Base-by-base conservation (phyloP, 345 rosid species). In the Lenwebbia sp. region DNA sequence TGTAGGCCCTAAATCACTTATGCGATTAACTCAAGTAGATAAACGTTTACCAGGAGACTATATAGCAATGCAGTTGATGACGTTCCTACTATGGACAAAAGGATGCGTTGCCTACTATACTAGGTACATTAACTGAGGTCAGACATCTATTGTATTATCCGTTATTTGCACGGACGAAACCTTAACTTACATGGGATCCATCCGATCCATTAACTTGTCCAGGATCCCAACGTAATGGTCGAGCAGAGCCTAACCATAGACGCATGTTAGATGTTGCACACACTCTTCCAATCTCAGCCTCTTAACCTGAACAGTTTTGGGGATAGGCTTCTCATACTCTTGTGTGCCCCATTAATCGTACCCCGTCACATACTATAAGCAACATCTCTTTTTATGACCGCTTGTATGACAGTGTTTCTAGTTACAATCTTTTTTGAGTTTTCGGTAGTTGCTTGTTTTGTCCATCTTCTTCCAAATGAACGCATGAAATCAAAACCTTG, bases 261-360 rank as follows among this genome's bases (percentile, higher is more conserved):
- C 19, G 28, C 2, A 1, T 13, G 15, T 51, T 13, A 51, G 5
- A 0, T 13, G 37, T 60, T 28, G 17, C 28, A 6, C 10, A 8
- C 74, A 28, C 7, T 28, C 10, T 60, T n/a, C 15, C 7, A 28
- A 4, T 28, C 74, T 0, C 3, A 0, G 0, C 21, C 40, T 60
- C 74, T 60, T 0, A 0, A 13, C 2, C 2, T 0, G 22, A 28
- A 28, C 30, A 28, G 19, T 14, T 60, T 28, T 28, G 10, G 2
- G 17, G 10, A 28, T 4, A 60, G 40, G 10, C 40, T 28, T 60
- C 9, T 28, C 21, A 28, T 60, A 3, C 2, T n/a, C 0, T 1
- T 0, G 1, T n/a, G 2, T 60, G 13, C 14, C 13, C 17, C 6
- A n/a, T n/a, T 0, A 15, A 6, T n/a, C 30, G 19, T n/a, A n/a